Evolutionary conservation across 2,329 filamentous ascomycete genomes (phyloP), one percentile per base, ranked within the genome.

Genomic region (Penicillium aurantiogriseum): DNA sequence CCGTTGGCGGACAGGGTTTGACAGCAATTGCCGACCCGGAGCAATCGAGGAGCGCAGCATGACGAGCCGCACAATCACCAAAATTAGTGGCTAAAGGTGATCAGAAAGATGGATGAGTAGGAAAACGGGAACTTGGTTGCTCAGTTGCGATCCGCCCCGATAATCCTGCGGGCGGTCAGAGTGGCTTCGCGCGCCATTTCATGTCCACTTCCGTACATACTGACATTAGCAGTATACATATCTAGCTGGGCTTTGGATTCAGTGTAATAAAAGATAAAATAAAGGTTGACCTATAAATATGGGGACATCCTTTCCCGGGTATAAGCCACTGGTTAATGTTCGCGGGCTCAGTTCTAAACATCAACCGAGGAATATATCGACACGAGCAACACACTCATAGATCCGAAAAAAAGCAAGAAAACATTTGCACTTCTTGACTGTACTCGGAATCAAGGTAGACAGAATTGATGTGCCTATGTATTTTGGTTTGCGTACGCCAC

Each of bases 11-110:
- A 70, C 67, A 56, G 74, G 67, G 61, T 70, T 70, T 57, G 72
- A 69, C 70, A 76, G 69, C 63, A 76, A 63, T 65, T 73, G 73
- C 64, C 76, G 80, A 70, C 78, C 73, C 64, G 79, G 74, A 63
- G 73, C 70, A 74, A 83, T 75, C 69, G 80, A 81, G 68, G 77
- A 78, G 75, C 81, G 81, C 80, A 83, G 79, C 81, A 84, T 83
- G 67, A 70, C 78, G 76, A 72, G 79, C 80, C 75, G 75, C 74
- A 73, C 72, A 69, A 69, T 71, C 67, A 65, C 65, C 67, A 66
- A 66, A 58, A 58, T 63, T 59, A 62, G 62, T 64, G 65, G 62
- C 54, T 57, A 47, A 44, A 53, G 62, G 65, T 62, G 59, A 62
- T 67, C 60, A 63, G 56, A 61, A 61, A 60, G 58, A 61, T 65